Conservation (phyloP, 208 protist species). For the Phytomonas sp. region DNA sequence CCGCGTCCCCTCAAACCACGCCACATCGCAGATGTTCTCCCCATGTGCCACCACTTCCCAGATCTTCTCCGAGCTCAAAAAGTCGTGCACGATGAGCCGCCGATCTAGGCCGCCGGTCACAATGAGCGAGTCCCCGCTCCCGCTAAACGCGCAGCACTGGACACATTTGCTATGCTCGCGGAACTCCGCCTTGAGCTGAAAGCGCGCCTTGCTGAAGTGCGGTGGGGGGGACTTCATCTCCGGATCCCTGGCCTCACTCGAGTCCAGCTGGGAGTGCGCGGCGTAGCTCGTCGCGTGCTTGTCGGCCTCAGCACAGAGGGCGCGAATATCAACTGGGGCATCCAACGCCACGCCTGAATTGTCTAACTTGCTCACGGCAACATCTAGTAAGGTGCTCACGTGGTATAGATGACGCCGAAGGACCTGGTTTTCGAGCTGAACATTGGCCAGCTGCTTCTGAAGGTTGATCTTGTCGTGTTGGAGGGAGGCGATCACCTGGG, state of each 20-base stretch:
- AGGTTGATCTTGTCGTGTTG: slow-evolving; percentile 70
- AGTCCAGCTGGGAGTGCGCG: slow-evolving; percentile 18
- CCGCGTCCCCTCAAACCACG: slow-evolving; percentile 72
- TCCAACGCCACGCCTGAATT: slow-evolving; percentile 65
- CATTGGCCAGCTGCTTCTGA: slow-evolving; percentile 57
- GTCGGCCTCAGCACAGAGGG: slow-evolving; percentile 43
- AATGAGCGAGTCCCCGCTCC: slow-evolving; percentile 52
- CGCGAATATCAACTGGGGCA: slow-evolving; percentile 67
- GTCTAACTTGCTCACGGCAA: slow-evolving; percentile 76
- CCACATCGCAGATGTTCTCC: slow-evolving; percentile 63
- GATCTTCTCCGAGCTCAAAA: slow-evolving; percentile 57
- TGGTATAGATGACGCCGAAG: slow-evolving; percentile 78
- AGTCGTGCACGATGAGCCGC: slow-evolving; percentile 74
- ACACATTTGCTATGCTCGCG: slow-evolving; percentile 76
- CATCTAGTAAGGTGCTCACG: slow-evolving; percentile 68
- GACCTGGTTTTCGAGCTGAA: slow-evolving; percentile 66
- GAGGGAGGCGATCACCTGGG: slow-evolving; percentile 37
- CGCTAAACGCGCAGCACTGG: slow-evolving; percentile 69
- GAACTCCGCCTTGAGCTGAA: slow-evolving; percentile 60
- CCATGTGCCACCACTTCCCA: slow-evolving; percentile 60
- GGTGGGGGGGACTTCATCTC: background rate
- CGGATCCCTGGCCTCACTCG: slow-evolving; percentile 11
- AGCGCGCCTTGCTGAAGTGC: slow-evolving; percentile 19
- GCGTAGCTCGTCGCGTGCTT: slow-evolving; percentile 22
- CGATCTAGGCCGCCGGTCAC: slow-evolving; percentile 72